phyloP scores from a whole-genome alignment of 2,329 filamentous ascomycete genomes.

The Calonectria henricotiae region DNA sequence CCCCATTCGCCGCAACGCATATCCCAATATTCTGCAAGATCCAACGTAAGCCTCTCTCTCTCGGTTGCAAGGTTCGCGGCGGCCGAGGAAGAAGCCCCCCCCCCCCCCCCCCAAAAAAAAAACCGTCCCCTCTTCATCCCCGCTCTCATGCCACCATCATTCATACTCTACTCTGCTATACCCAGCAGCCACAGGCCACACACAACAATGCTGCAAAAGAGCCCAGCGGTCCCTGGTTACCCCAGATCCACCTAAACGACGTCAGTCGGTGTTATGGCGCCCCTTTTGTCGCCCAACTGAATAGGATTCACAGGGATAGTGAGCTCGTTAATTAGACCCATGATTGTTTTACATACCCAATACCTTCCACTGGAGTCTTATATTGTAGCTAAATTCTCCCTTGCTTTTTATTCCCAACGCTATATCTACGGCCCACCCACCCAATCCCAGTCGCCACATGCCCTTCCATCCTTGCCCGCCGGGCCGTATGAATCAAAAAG shows the following conservation, averaged over 20 bases:
- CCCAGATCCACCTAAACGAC: conserved; percentile 21
- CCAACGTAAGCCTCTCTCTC: conserved; percentile 8
- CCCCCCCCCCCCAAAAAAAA: too few relatives aligned
- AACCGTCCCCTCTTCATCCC: background rate
- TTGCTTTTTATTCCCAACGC: background rate
- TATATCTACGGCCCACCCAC: too few relatives aligned
- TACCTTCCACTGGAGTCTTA: conserved; percentile 1
- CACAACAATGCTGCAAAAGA: background rate
- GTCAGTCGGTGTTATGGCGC: conserved; percentile 21
- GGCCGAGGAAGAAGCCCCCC: background rate
- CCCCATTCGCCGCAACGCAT: background rate
- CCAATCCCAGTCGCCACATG: too few relatives aligned
- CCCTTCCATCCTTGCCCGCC: background rate
- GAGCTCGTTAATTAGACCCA: conserved; percentile 23
- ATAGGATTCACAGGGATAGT: conserved; percentile 20
- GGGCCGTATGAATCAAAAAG: conserved; percentile 13
- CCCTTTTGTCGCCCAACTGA: conserved; percentile 17
- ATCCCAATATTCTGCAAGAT: background rate
- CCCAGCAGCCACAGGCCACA: background rate
- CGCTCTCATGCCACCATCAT: background rate
- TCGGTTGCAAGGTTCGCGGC: background rate
- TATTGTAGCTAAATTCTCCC: conserved; percentile 21
- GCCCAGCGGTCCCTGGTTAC: conserved; percentile 17
- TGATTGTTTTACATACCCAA: background rate
- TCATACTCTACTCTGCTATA: too few relatives aligned